Evolutionary conservation across 2,329 filamentous ascomycete species (phyloP), one percentile per base, ranked within the genome.

Genomic region (Aureobasidium musti): DNA sequence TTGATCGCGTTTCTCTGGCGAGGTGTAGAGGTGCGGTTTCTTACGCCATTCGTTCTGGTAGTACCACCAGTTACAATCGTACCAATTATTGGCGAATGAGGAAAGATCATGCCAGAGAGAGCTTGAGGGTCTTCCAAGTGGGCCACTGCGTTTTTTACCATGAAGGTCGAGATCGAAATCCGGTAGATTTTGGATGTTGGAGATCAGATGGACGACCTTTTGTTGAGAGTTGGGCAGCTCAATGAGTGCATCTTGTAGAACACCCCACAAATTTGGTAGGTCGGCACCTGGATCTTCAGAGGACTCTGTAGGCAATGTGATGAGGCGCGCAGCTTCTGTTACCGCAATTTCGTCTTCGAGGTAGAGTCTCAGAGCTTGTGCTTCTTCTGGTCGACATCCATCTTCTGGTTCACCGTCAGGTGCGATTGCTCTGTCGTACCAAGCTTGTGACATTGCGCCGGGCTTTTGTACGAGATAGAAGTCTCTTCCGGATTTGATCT

Each of bases 51-150:
- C 39, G 11, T 60, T 60, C 14, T 60, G 56, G 23, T 60, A 49
- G 39, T 47, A 60, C 56, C 39, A 60, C 56, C 30, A 60, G 7
- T 60, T 47, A 2, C 8, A 6, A 33, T 60, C 56, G 14, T 60
- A 49, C 56, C 56, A 60, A 7, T 47, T 14, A 49, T 60, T 35
- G n/a, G 28, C 56, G 5, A 47, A 60, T 7, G 56, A 60, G 11
- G 56, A 30, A 2, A 49, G 30, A 19, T 60, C 14, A 11, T 30
- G 17, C 56, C 39, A 60, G 19, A 60, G 30, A 6, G 11, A 17
- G 39, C 21, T 47, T 1, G 26, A 23, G 23, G 33, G 21, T 4
- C 13, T 26, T 26, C 39, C 3, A 2, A 39, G 28, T 8, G 52
- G n/a, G 19, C 33, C 52, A 21, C 30, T 49, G 14, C 45, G 45